Base-by-base conservation (phyloP, 352 stramenopile species). In the Pythium guiyangense region DNA sequence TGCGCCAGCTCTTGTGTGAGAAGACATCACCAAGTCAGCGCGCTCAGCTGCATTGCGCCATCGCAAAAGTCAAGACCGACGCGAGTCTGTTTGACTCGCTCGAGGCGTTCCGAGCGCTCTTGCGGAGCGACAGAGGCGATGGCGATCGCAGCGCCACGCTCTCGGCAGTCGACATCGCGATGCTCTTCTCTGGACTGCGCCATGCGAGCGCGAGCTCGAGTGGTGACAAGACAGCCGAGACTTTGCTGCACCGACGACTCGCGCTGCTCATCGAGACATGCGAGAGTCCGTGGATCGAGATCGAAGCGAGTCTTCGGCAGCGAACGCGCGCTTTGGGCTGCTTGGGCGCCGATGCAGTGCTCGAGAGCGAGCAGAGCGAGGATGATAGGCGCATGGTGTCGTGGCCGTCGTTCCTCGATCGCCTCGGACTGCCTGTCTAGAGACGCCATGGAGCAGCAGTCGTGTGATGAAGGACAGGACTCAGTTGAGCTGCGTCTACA, bases 251-350 rank as follows among this genome's bases (percentile, higher is more conserved):
- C 17, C 45, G 35, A 31, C 52, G n/a, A 18, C 34, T 63, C 18
- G 45, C 44, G 11, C 31, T 58, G 34, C n/a, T 63, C 17, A 58
- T 49, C 34, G 57, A 63, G 34, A 63, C 44, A 1, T 58, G 49
- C n/a, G 57, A 57, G 10, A 42, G 57, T 15, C n/a, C 53, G n/a
- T 63, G 57, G 57, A 20, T 63, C 49, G n/a, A 26, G 4, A 26
- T 63, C 9, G 57, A 63, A 46, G 49, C 40, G 8, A 29, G 31
- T 50, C 22, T 63, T 8, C 49, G 31, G 2, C 42, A 47, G 22
- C 57, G 57, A 22, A 50, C 22, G 14, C 6, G n/a, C 2, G 15
- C 49, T 0, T 37, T 63, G 9, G 40, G 34, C 9, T 63, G 46
- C 5, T 25, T 62, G 35, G n/a, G 45, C 10, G 17, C 34, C 11